These are phyloP conservation scores for Dothideomycetes sp. DNA, from an alignment of 2,329 filamentous ascomycete genomes.

Conservation along the genomic window DNA sequence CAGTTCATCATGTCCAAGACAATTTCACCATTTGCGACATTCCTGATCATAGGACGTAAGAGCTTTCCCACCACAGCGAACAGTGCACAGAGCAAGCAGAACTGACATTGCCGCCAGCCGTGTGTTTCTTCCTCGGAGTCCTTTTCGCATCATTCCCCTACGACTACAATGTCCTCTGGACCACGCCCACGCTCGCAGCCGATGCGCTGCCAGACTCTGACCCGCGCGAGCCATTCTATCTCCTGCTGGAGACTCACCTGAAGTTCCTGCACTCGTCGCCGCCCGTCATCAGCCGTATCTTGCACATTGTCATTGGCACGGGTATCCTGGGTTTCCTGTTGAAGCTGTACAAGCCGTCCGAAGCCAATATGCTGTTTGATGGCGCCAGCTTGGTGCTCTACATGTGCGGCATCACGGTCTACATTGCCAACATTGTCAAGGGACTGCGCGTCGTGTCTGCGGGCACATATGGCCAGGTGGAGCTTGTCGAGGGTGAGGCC, in stretches of 20 bases:
- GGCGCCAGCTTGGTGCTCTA: conserved; percentile 62
- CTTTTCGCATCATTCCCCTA: conserved; percentile 95
- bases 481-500: conserved; percentile 23
- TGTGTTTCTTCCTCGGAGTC: conserved; percentile 96
- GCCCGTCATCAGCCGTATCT: conserved; percentile 80
- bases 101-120: conserved; percentile 30
- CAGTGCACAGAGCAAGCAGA: not conserved
- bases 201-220: conserved; percentile 25
- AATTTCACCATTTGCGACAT: conserved; percentile 67
- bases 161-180: conserved; percentile 83
- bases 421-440: conserved; percentile 93
- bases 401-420: conserved; percentile 81
- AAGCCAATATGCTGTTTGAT: conserved; percentile 93
- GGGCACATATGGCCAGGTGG: conserved; percentile 50
- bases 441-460: conserved; percentile 73
- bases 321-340: conserved; percentile 80
- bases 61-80: conserved; percentile 18
- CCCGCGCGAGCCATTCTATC: conserved; percentile 55
- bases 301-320: conserved; percentile 84
- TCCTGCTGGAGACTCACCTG: conserved; percentile 80
- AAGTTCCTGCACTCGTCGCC: conserved; percentile 85
- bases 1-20: conserved; percentile 9
- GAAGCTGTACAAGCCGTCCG: conserved; percentile 88
- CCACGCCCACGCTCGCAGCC: conserved; percentile 39
- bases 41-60: conserved; percentile 92